A percentile compares a stretch with the other conserved stretches of the same genome.
Conservation (phyloP, 2,329 filamentous ascomycete species). For the Fonsecaea monophora region DNA sequence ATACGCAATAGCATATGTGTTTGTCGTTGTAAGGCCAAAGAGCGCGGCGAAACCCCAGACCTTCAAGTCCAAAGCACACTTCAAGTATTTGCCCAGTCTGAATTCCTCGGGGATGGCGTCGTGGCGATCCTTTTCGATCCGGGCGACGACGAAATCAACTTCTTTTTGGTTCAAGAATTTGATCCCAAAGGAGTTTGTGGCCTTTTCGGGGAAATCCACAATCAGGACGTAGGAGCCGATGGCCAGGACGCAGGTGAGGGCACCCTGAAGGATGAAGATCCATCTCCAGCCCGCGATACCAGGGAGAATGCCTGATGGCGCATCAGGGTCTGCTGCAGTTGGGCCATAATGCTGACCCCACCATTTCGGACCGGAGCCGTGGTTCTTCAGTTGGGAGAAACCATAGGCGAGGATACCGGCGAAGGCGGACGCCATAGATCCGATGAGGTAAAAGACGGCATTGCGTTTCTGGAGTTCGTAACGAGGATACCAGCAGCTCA, state of each 20-base stretch:
- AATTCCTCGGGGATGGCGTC: slow-evolving; percentile 60
- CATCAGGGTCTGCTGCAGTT: slow-evolving; percentile 32
- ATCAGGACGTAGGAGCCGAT: slow-evolving; percentile 50
- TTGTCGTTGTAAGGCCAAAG: slow-evolving; percentile 65
- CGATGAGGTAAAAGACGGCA: slow-evolving; percentile 59
- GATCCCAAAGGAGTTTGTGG: slow-evolving; percentile 42
- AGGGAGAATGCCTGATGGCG: slow-evolving; percentile 41
- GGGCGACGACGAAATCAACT: slow-evolving; percentile 46
- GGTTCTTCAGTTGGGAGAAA: slow-evolving; percentile 48
- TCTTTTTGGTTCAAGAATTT: slow-evolving; percentile 44
- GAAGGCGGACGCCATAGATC: slow-evolving; percentile 54
- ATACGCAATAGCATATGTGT: slow-evolving; percentile 77
- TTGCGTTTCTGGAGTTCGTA: slow-evolving; percentile 47
- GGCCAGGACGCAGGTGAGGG: slow-evolving; percentile 51
- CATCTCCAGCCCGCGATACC: slow-evolving; percentile 27
- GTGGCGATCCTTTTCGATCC: slow-evolving; percentile 61
- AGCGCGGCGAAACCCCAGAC: slow-evolving; percentile 63
- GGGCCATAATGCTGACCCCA: slow-evolving; percentile 39
- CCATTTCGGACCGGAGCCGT: slow-evolving; percentile 35
- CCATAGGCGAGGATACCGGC: slow-evolving; percentile 46
- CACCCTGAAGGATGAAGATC: slow-evolving; percentile 38
- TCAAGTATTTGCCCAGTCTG: slow-evolving; percentile 56
- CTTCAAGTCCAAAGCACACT: slow-evolving; percentile 57
- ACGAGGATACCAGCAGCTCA: slow-evolving; percentile 74
- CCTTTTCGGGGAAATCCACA: slow-evolving; percentile 47